Base-by-base conservation (phyloP, 768 basidiomycete genomes). In the Crucibulum laeve region DNA sequence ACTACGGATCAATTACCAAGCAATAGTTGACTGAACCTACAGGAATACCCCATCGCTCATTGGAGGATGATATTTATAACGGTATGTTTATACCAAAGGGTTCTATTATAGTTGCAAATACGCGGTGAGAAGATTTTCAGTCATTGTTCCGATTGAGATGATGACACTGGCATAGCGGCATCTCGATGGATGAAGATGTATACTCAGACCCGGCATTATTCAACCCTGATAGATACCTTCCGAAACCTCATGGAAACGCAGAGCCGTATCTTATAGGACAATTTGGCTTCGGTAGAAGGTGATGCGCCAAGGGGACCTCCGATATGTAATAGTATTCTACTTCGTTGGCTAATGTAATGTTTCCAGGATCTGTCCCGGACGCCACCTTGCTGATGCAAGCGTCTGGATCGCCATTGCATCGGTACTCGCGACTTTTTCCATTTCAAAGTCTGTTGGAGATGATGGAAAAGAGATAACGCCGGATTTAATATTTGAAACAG, bases 391-490 rank as follows among this genome's bases (percentile, higher is more conserved):
- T 13, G 54, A 61, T 7, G 54, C 56, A 17, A 61, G 49, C 5
- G 22, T 67, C 26, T 70, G 61, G 62, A 57, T 59, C 4, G 47
- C 55, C 2, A 40, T 67, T 15, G 63, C 53, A 14, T 61, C 57
- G 5, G 43, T 61, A 13, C 48, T 70, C n/a, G 53, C 62, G 1
- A 56, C 59, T 0, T 15, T 67, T 39, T 46, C 41, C 14, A 41
- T 70, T 30, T 36, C 42, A 11, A 64, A 57, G 37, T 51, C 55
- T 1, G 41, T 47, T 14, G 61, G 63, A 19, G 47, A 53, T 8
- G 43, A 50, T 5, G 70, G 69, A 14, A 54, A 53, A 2, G 58
- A 59, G 15, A 55, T 71, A 0, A 52, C 53, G 4, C 52, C 51
- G 17, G 28, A 43, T 10, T 42, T 32, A 5, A 45, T 47, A 21